Evolutionary conservation across 495 filamentous ascomycete species (phyloP), one percentile per base, ranked within the genome.

Genomic region (Hypoxylon fragiforme): DNA sequence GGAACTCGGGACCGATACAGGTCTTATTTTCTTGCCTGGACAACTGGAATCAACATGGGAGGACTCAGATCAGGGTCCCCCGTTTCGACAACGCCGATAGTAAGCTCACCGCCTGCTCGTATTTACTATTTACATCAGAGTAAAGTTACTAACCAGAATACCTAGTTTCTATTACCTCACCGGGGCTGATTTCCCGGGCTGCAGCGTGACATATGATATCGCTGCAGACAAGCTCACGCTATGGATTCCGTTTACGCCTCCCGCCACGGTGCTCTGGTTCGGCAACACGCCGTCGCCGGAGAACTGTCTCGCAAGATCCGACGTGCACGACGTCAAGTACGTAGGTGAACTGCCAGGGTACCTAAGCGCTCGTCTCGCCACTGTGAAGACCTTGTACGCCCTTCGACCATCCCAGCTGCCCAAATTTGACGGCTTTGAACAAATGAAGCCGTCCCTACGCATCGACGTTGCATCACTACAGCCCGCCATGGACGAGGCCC

Each of bases 401-500:
- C 62, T 81, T 5, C 66, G 75, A 38, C 36, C 62, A 1, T 68
- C 76, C 13, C 74, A 77, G 54, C 26, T 64, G 12, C 74, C 76
- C 54, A 73, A 63, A 20, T 63, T 70, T 22, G 58, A 67, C 5
- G 59, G 45, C 18, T 60, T 64, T 46, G 71, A 69, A 41, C 64
- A 51, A 9, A 38, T 71, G 28, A 63, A 57, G 26, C 47, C 63
- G 2, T 35, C 73, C 11, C 64, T 69, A 3, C 56, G 48, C 30
- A 70, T 80, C 30, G 75, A 81, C 60, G 70, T 66, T 28, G 60
- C 52, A 19, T 62, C 61, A 24, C 81, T 91, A 18, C 70, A 77
- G 44, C 80, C 80, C 0, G 88, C 88, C 26, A 91, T 91, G 71
- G 78, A 91, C 69, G 73, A 77, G 24, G 83, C 83, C 2, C 82